Conservation (phyloP, 2,329 filamentous ascomycete genomes). For the Sordariomycetes sp. region DNA sequence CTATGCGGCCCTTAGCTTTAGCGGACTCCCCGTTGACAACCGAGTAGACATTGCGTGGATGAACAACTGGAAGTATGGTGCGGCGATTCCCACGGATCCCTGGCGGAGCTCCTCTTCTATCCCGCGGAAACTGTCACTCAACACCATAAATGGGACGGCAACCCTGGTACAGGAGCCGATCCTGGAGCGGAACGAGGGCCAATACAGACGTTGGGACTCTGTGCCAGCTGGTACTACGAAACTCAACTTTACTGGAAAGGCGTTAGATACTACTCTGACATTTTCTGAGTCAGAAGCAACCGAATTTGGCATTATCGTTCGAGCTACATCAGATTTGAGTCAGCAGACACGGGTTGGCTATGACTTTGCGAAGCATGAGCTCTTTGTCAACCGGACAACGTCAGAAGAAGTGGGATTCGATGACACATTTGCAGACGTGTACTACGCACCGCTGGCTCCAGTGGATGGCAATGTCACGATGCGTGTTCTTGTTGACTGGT, state of each 20-base stretch:
- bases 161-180: constrained; percentile 3
- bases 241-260: constrained; percentile 3
- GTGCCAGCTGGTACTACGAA: constrained; percentile 2
- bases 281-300: constrained; percentile 3
- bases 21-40: constrained; percentile 1
- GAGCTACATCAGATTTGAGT: constrained; percentile 1
- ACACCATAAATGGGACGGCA: neutral
- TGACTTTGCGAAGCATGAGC: constrained; percentile 1
- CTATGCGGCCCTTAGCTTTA: constrained; percentile 4
- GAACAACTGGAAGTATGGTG: constrained; percentile 5
- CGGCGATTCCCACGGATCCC: constrained; percentile 3
- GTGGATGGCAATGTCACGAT: constrained; percentile 2
- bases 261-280: constrained; percentile 1
- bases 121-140: constrained; percentile 2
- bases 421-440: constrained; percentile 1
- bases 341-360: constrained; percentile 4
- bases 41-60: constrained; percentile 5
- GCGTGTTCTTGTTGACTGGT: constrained; percentile 5
- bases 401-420: constrained; percentile 3
- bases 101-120: constrained; percentile 4
- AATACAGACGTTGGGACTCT: neutral
- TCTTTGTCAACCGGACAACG: constrained; percentile 3
- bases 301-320: constrained; percentile 4
- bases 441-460: constrained; percentile 2
- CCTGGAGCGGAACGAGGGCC: neutral